Conservation (phyloP, 192 early-diverging fungal species). For the Coemansia sp. region DNA sequence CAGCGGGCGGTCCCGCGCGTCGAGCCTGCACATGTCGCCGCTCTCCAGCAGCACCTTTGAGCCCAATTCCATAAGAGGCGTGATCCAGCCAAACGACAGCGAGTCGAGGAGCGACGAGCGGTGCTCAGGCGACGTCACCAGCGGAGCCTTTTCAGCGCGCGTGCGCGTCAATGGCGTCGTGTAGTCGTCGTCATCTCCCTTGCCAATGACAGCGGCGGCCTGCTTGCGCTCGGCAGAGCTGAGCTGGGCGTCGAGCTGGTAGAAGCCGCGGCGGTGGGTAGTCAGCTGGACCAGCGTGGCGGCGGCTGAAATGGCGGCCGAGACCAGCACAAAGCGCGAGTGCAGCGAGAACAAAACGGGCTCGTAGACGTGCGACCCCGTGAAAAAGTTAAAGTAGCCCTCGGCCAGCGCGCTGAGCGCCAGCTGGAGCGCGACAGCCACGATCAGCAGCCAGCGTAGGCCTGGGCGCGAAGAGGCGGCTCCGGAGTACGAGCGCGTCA, state of each 20-base stretch:
- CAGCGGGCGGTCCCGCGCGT: neutral
- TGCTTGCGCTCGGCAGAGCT: neutral
- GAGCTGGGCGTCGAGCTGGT: slow-evolving; percentile 16
- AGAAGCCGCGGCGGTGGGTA: slow-evolving; percentile 31
- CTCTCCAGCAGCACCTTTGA: slow-evolving; percentile 55
- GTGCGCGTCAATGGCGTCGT: slow-evolving; percentile 33
- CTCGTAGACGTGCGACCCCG: slow-evolving; percentile 11
- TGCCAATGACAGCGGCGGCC: neutral
- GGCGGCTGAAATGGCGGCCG: neutral
- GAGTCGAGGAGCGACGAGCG: slow-evolving; percentile 21
- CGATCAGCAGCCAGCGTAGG: neutral
- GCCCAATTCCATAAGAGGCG: slow-evolving; percentile 61
- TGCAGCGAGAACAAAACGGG: slow-evolving; percentile 10
- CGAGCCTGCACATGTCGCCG: slow-evolving; percentile 9
- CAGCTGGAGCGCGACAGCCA: slow-evolving; percentile 3
- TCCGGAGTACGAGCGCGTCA: neutral
- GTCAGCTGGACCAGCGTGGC: slow-evolving; percentile 19
- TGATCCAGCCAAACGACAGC: slow-evolving; percentile 60
- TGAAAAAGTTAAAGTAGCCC: slow-evolving; percentile 22
- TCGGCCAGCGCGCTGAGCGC: slow-evolving; percentile 16
- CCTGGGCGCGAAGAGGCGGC: neutral
- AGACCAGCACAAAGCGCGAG: slow-evolving; percentile 22
- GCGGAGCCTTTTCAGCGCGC: slow-evolving; percentile 23
- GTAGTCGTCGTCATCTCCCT: slow-evolving; percentile 16
- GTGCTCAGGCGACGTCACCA: slow-evolving; percentile 29